Percentiles rank a stretch among this genome's conserved stretches.
Evolutionary conservation across 129 eudicot species (phyloP).

Genomic region (Cynara cardunculus): DNA sequence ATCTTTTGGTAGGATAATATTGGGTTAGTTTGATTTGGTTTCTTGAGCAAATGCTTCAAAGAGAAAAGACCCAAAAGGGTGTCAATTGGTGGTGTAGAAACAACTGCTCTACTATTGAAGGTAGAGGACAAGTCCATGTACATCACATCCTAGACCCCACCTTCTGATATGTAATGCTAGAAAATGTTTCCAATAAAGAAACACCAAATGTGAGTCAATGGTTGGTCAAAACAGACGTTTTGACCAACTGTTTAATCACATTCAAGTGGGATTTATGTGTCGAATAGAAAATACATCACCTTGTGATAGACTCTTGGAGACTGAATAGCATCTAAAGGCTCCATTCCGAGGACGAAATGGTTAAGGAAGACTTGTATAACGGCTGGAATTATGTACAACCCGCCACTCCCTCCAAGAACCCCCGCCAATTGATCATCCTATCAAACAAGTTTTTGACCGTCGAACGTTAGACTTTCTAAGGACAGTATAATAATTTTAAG

Average conservation of each 20-base stretch:
- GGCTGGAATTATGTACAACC: conserved; percentile 75
- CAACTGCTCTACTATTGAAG: neutral
- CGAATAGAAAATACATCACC: conserved; percentile 28
- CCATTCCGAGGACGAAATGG: conserved; percentile 80
- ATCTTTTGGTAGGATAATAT: neutral
- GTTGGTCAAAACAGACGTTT: neutral
- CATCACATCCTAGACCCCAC: no score
- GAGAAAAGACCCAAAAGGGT: neutral
- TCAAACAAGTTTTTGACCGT: neutral
- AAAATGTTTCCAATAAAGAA: neutral
- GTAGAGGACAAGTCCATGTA: no score
- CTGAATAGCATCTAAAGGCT: conserved; percentile 76
- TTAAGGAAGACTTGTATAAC: conserved; percentile 83
- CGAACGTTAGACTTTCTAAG: neutral
- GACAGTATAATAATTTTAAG: neutral
- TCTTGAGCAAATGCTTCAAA: neutral
- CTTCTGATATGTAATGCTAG: neutral
- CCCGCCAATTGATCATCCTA: conserved; percentile 88
- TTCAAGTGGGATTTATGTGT: neutral
- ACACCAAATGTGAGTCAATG: neutral
- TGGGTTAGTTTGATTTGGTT: neutral
- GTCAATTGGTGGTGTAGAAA: neutral
- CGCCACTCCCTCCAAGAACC: conserved; percentile 99
- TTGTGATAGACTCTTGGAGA: conserved; percentile 91
- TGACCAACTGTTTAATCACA: neutral